phyloP scores from a whole-genome alignment of 805 yeast genomes.

The Wickerhamiella dianesei region DNA sequence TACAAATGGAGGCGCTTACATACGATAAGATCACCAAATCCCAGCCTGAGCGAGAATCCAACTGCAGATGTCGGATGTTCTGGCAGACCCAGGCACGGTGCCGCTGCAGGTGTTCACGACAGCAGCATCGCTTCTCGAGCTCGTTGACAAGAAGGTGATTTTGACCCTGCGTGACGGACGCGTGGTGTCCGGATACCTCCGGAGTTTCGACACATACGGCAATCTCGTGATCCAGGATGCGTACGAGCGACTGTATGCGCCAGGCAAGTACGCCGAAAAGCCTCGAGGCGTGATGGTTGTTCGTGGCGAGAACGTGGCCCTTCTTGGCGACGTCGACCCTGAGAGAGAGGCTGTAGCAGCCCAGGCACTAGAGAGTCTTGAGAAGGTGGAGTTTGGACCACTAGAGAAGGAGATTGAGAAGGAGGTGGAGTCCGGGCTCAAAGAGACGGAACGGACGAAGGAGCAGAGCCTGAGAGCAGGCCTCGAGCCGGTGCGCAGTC shows the following conservation, averaged over 20 bases:
- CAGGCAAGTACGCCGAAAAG: constrained; percentile 51
- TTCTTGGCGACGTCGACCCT: constrained; percentile 87
- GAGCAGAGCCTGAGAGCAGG: constrained; percentile 10
- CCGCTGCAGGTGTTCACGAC: constrained; percentile 33
- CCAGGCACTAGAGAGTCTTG: constrained; percentile 38
- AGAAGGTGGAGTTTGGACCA: constrained; percentile 45
- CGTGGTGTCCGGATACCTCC: constrained; percentile 69
- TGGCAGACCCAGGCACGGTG: constrained; percentile 24
- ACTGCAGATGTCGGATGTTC: constrained; percentile 13
- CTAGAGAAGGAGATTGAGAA: constrained; percentile 36
- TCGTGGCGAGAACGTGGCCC: constrained; percentile 91
- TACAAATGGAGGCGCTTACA: too few species aligned
- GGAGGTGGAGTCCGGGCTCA: constrained; percentile 13
- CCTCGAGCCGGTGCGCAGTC: background rate
- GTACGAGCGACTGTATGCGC: constrained; percentile 55
- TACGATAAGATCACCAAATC: too few species aligned
- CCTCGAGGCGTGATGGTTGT: constrained; percentile 70
- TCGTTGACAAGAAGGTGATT: constrained; percentile 45
- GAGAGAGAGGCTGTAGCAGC: constrained; percentile 55
- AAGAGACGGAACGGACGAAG: constrained; percentile 12
- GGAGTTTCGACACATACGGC: constrained; percentile 90
- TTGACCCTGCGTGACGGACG: constrained; percentile 85
- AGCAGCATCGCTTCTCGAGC: constrained; percentile 30
- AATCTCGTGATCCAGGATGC: constrained; percentile 88
- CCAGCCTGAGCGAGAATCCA: background rate